phyloP scores from a whole-genome alignment of 2,329 filamentous ascomycete species.

The Fusarium sp. region DNA sequence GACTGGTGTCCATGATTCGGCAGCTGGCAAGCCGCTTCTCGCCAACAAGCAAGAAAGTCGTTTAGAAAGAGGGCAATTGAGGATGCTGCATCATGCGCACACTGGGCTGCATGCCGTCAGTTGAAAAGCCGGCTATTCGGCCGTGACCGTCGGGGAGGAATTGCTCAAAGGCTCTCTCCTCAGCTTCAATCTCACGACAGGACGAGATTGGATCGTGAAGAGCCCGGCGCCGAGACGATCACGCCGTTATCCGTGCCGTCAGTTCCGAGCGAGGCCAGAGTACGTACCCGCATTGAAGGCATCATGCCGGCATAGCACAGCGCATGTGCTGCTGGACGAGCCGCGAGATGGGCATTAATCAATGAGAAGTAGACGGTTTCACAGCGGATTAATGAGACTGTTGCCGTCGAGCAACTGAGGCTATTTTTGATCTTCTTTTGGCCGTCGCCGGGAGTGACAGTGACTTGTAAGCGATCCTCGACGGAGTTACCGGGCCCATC shows the following conservation, averaged over 20 bases:
- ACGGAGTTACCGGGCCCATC: constrained; percentile 29
- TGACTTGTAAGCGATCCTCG: neutral
- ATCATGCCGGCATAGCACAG: no score
- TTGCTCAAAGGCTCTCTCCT: neutral
- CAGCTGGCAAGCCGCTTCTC: no score
- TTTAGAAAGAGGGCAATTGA: no score
- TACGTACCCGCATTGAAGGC: constrained; percentile 22
- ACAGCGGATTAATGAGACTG: no score
- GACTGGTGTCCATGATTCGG: no score
- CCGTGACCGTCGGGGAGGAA: neutral
- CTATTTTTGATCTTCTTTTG: neutral
- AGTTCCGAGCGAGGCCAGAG: constrained; percentile 41
- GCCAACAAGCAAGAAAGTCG: no score
- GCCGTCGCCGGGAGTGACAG: neutral
- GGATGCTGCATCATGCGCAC: neutral
- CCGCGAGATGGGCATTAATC: neutral
- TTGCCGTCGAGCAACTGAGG: no score
- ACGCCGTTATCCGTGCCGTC: constrained; percentile 47
- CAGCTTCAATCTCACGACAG: constrained; percentile 2
- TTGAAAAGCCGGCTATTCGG: constrained; percentile 12
- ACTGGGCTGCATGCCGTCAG: neutral
- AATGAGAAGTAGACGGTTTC: neutral
- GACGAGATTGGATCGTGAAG: constrained; percentile 32
- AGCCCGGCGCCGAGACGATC: constrained; percentile 45
- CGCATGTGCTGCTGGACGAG: neutral